Evolutionary conservation across 2,329 filamentous ascomycete genomes (phyloP), one percentile per base, ranked within the genome.

Genomic region (Epichloe sp.): DNA sequence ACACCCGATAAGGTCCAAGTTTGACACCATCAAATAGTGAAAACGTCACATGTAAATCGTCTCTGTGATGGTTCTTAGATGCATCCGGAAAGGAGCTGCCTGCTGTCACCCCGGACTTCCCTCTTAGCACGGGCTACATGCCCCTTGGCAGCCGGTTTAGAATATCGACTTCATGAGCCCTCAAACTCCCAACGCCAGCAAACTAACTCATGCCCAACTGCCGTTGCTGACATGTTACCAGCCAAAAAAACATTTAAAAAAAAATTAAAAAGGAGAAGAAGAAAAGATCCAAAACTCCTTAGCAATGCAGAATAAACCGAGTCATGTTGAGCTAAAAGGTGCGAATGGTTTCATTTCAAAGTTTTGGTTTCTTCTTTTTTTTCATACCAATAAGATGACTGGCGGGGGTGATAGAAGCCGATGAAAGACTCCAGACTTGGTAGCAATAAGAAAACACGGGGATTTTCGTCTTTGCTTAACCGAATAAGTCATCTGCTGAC

Each of bases 251-350:
- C 7, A 23, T 3, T 34, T 1, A 6, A 5, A 23, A 23, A 23
- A 23, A 40, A n/a, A 17, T 31, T 21, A 21, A 1, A 21, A 21
- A 21, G 1, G 31, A 31, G 15, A 17, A 23, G 14, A 11, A 36
- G 26, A 34, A 23, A 36, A 35, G n/a, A 14, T 8, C n/a, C 31
- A 44, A 48, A 46, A 53, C 51, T 50, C 47, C 51, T 26, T 41
- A 35, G 44, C 51, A 21, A 50, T 53, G 47, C 47, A 41, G 31
- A 35, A 44, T 36, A 4, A 36, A 34, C 17, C 11, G 17, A 49
- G 2, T 44, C 35, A 11, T 44, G 15, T 38, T 37, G 14, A 46
- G 41, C 12, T 38, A 21, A 21, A 3, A 4, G 11, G n/a, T 21
- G 14, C 15, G 15, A 37, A 41, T 31, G 1, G 11, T 31, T 31